Conservation (phyloP, 495 filamentous ascomycete genomes). For the Aspergillus panamensis region DNA sequence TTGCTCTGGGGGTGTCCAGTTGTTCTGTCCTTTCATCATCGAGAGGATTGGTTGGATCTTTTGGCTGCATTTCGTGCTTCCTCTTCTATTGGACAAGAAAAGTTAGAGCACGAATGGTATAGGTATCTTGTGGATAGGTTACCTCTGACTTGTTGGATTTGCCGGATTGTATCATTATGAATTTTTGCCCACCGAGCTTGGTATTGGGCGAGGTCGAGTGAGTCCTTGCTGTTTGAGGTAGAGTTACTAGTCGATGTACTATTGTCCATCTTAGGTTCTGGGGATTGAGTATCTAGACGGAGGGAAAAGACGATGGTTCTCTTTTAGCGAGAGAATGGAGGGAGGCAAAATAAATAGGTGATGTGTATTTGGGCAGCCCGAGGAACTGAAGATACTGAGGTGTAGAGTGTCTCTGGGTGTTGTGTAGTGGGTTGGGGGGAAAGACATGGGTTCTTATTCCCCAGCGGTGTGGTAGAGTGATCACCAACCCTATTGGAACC, state of each 20-base stretch:
- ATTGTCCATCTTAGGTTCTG: slow-evolving; percentile 10
- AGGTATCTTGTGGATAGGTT: not conserved
- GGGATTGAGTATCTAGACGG: not conserved
- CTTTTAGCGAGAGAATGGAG: not conserved
- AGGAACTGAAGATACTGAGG: not conserved
- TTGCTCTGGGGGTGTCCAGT: not conserved
- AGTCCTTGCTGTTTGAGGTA: not conserved
- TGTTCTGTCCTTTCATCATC: not conserved
- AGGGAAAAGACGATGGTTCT: not conserved
- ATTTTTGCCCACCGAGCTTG: slow-evolving; percentile 21
- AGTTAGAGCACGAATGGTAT: not conserved
- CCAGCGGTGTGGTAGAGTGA: not conserved
- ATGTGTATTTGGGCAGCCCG: not conserved
- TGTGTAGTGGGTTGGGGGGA: not conserved
- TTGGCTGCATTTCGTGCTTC: slow-evolving; percentile 5
- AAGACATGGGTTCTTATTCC: not conserved
- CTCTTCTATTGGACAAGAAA: not conserved
- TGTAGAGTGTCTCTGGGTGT: not conserved
- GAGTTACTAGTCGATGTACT: not conserved
- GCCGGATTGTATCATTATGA: slow-evolving; percentile 18
- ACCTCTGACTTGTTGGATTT: slow-evolving; percentile 20
- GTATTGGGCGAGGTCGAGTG: slow-evolving; percentile 13
- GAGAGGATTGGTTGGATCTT: not conserved
- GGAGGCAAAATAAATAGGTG: not conserved
- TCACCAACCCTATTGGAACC: not conserved